Percentiles rank a stretch among this genome's conserved stretches.
These are phyloP conservation scores for Diaporthe vexans DNA, from an alignment of 2,329 filamentous ascomycete genomes.

Conservation along the genomic window DNA sequence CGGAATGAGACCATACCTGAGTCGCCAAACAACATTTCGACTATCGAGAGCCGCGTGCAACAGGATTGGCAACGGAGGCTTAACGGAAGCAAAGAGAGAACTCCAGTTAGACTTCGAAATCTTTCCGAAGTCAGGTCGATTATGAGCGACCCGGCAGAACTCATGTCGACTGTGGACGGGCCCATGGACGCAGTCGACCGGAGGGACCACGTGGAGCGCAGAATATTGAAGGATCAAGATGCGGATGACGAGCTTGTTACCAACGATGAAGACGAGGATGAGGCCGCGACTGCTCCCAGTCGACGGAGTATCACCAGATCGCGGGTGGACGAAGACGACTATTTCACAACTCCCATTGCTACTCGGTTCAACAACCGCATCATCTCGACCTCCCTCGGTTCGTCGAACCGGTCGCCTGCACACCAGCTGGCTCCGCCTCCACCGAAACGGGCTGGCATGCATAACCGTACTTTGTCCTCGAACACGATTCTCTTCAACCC, in stretches of 20 bases:
- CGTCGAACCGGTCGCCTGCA: slow-evolving; percentile 43
- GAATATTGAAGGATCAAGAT: slow-evolving; percentile 77
- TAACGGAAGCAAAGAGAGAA: slow-evolving; percentile 64
- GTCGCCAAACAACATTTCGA: slow-evolving; percentile 64
- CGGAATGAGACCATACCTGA: slow-evolving; percentile 68
- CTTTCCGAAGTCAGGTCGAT: slow-evolving; percentile 71
- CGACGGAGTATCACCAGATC: slow-evolving; percentile 37
- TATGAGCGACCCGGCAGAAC: slow-evolving; percentile 74
- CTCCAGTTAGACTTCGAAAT: slow-evolving; percentile 60
- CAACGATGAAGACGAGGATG: slow-evolving; percentile 79
- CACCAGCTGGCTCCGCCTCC: slow-evolving; percentile 46
- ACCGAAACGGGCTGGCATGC: slow-evolving; percentile 59
- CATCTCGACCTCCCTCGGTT: slow-evolving; percentile 51
- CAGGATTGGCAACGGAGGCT: slow-evolving; percentile 66
- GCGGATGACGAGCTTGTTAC: slow-evolving; percentile 92
- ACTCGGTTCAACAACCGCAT: slow-evolving; percentile 53
- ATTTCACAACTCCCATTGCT: slow-evolving; percentile 67
- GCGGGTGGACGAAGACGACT: slow-evolving; percentile 56
- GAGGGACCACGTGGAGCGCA: slow-evolving; percentile 46
- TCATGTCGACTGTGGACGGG: slow-evolving; percentile 63
- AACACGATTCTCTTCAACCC: slow-evolving; percentile 90
- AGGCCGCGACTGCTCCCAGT: slow-evolving; percentile 50
- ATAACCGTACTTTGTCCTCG: slow-evolving; percentile 82
- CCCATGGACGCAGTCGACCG: slow-evolving; percentile 35
- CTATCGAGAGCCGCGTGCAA: slow-evolving; percentile 58